These are phyloP conservation scores for Galerina sulciceps DNA, from an alignment of 768 basidiomycete species.

Conservation along the genomic window DNA sequence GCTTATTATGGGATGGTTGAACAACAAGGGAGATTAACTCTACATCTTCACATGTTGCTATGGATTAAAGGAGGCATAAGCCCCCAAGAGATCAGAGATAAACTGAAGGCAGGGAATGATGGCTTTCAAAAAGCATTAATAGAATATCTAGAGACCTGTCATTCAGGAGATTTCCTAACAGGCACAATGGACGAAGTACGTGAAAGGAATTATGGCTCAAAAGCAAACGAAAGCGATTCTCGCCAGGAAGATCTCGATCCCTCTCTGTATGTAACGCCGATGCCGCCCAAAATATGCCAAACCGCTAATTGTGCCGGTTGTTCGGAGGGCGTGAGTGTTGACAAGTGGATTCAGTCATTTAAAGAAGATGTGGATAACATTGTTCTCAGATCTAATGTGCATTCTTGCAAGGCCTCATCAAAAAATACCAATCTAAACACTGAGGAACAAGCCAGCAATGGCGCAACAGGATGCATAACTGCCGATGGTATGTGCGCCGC, in stretches of 20 bases:
- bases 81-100: slow-evolving; percentile 34
- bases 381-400: background rate
- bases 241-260: background rate
- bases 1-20: slow-evolving; percentile 45
- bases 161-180: slow-evolving; percentile 34
- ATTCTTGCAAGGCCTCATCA: background rate
- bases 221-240: background rate
- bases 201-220: background rate
- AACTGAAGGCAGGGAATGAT: slow-evolving; percentile 22
- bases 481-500: slow-evolving; percentile 34
- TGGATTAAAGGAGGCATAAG: slow-evolving; percentile 33
- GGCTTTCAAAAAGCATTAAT: slow-evolving; percentile 31
- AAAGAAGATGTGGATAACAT: too few relatives aligned
- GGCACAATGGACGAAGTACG: slow-evolving; percentile 21
- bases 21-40: slow-evolving; percentile 38
- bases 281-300: too few relatives aligned
- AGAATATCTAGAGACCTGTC: slow-evolving; percentile 32
- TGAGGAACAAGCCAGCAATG: background rate
- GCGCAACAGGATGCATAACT: slow-evolving; percentile 29
- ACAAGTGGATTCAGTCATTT: too few relatives aligned
- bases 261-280: background rate
- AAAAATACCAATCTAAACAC: background rate
- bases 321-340: too few relatives aligned
- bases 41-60: slow-evolving; percentile 39
- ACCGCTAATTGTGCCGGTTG: too few relatives aligned